phyloP scores from a whole-genome alignment of 371 early-diverging fungal species.

The Rhizopus arrhizus region DNA sequence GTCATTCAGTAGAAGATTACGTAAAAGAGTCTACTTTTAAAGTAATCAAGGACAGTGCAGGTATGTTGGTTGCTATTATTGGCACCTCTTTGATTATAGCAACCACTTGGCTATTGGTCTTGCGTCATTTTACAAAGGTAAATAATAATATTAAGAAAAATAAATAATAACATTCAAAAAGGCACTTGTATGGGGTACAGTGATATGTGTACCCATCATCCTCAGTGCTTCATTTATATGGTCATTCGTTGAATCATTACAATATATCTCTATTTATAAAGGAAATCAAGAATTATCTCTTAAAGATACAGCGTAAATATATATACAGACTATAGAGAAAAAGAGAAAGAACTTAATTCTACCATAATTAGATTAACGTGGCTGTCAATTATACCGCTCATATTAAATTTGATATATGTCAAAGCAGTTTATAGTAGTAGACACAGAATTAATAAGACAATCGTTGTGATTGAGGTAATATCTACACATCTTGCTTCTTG shows the following conservation, averaged over 20 bases:
- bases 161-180: conserved; percentile 8
- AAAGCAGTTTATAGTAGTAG: conserved; percentile 39
- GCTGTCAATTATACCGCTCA: conserved; percentile 57
- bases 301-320: conserved; percentile 48
- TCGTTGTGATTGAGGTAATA: conserved; percentile 58
- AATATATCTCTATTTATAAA: conserved; percentile 40
- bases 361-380: conserved; percentile 47
- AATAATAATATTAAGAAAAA: no score
- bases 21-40: conserved; percentile 52
- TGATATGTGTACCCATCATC: conserved; percentile 57
- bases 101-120: conserved; percentile 53
- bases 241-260: conserved; percentile 56
- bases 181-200: conserved; percentile 68
- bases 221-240: conserved; percentile 60
- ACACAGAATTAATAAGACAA: conserved; percentile 56
- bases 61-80: conserved; percentile 53
- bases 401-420: conserved; percentile 47
- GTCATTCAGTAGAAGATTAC: conserved; percentile 41
- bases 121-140: conserved; percentile 50
- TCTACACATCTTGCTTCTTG: no score
- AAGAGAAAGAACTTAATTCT: background rate
- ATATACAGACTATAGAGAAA: background rate
- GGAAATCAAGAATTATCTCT: conserved; percentile 30
- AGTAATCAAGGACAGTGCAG: conserved; percentile 59
- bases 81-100: conserved; percentile 51